Base-by-base conservation (phyloP, 208 protist species). In the Willaertia magna region DNA sequence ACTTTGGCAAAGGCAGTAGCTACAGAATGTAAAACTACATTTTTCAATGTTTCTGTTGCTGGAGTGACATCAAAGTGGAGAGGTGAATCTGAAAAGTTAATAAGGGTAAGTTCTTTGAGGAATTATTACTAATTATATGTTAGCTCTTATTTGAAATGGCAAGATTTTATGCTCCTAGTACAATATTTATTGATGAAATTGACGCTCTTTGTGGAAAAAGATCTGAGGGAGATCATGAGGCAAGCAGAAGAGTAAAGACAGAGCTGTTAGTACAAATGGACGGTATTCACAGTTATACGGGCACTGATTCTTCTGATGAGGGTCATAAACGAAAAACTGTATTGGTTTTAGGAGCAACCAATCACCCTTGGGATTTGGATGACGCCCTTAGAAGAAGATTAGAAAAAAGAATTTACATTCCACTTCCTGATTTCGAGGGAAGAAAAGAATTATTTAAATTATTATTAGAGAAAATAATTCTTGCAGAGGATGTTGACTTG, bases 31-130 rank as follows among this genome's bases (percentile, higher is more conserved):
- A 88, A 92, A 30, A 99, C 97, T 0, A 99, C 97, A 47, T 99
- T 99, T 90, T 99, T 99, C 91, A 99, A 98, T 91, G 96, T 99
- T 18, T 95, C 96, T 26, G 93, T 96, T 7, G 95, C 95, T 9
- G 95, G 97, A 39, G 93, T 99, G 20, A 93, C 97, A 11, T 96
- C 92, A 78, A 99, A 99, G 91, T 99, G 96, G 94, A 93, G 96
- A 79, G 98, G 98, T 30, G 97, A 99, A 87, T 96, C 93, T 61
- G 98, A 99, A 86, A 98, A 99, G 89, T 92, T 99, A 22, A 94
- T 99, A 9, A 91, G 95, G 44, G 91, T 97, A n/a, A n/a, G n/a
- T n/a, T n/a, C n/a, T n/a, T n/a, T n/a, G 93, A 95, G 86, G 7
- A 52, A 52, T 52, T 52, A 20, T 52, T 52, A 20, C 16, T 7